These are phyloP conservation scores for Ogataea naganishii DNA, from an alignment of 805 yeast genomes.

Conservation along the genomic window DNA sequence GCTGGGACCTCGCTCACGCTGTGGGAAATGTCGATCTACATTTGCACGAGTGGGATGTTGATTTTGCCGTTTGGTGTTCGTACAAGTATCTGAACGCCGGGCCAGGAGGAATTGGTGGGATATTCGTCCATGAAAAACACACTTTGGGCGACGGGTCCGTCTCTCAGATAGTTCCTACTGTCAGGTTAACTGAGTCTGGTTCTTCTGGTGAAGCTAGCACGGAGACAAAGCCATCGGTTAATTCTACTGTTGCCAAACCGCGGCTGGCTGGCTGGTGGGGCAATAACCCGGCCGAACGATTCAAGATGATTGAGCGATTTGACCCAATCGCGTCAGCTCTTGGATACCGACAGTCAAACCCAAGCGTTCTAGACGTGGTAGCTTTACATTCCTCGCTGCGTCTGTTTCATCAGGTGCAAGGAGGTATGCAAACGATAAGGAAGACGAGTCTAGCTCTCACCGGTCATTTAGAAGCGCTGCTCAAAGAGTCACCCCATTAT, in stretches of 20 bases:
- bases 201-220: constrained; percentile 1
- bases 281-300: constrained; percentile 59
- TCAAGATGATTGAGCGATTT: constrained; percentile 70
- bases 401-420: constrained; percentile 40
- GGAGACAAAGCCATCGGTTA: no score
- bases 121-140: constrained; percentile 57
- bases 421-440: constrained; percentile 56
- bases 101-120: constrained; percentile 89
- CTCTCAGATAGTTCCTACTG: no score
- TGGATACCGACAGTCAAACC: constrained; percentile 86
- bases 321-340: constrained; percentile 81
- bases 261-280: constrained; percentile 99
- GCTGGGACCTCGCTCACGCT: constrained; percentile 96
- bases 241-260: constrained; percentile 35
- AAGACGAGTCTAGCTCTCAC: constrained; percentile 53
- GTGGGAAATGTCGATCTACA: constrained; percentile 75
- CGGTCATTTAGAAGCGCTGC: constrained; percentile 37
- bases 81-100: constrained; percentile 89
- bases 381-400: constrained; percentile 61
- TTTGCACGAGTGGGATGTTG: constrained; percentile 84
- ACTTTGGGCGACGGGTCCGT: no score
- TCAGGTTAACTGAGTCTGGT: constrained; percentile 4
- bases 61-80: constrained; percentile 92
- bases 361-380: constrained; percentile 79
- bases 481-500: constrained; percentile 40